phyloP scores from a whole-genome alignment of 2,329 filamentous ascomycete genomes.

The Pseudocercospora eumusae region DNA sequence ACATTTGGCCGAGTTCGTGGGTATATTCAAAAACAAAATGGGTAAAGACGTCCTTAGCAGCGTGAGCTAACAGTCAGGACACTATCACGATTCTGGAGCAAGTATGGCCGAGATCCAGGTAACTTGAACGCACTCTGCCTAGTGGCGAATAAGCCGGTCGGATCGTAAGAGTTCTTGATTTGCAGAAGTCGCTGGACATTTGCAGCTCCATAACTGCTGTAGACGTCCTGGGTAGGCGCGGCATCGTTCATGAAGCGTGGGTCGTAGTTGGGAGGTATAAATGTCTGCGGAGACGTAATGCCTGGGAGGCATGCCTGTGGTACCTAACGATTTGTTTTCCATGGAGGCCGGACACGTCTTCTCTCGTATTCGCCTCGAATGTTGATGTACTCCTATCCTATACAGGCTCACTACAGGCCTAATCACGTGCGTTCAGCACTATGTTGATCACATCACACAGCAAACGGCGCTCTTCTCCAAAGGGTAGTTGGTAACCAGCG shows the following conservation, averaged over 20 bases:
- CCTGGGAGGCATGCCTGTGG: slow-evolving; percentile 16
- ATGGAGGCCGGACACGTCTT: neutral
- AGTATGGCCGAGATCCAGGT: slow-evolving; percentile 13
- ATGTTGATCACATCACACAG: too few relatives aligned
- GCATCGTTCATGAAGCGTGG: slow-evolving; percentile 33
- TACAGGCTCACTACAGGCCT: too few relatives aligned
- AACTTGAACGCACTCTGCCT: slow-evolving; percentile 30
- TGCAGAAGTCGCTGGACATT: slow-evolving; percentile 29
- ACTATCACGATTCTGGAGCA: too few relatives aligned
- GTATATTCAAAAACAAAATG: neutral
- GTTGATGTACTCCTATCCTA: neutral
- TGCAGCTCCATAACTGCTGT: slow-evolving; percentile 26
- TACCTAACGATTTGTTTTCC: neutral
- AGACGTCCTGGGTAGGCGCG: slow-evolving; percentile 29
- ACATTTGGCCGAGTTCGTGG: neutral
- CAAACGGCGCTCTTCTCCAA: too few relatives aligned
- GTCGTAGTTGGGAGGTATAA: slow-evolving; percentile 17
- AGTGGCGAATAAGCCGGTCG: slow-evolving; percentile 30
- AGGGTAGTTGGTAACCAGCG: too few relatives aligned
- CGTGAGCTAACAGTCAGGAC: neutral
- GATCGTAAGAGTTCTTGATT: slow-evolving; percentile 30
- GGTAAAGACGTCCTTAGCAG: neutral
- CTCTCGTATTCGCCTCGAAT: neutral
- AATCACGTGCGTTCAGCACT: too few relatives aligned
- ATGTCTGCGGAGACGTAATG: slow-evolving; percentile 26